Percentiles rank a stretch among this genome's conserved stretches.
Conservation (phyloP, 495 filamentous ascomycete genomes). For the Neurospora africana region DNA sequence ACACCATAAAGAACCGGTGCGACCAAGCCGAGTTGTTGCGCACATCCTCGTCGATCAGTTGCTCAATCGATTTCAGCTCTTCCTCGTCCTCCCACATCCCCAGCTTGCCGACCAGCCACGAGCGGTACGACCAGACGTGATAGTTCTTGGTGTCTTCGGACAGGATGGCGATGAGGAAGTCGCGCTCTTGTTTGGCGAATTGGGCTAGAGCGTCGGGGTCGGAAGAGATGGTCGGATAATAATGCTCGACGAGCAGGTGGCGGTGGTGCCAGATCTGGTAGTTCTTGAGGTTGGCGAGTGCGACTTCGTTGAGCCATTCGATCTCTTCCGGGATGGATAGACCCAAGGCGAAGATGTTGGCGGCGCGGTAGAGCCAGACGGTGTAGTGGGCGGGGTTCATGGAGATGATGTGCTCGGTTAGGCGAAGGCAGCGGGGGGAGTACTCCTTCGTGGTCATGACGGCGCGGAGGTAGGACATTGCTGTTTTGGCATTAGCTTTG, state of each 20-base stretch:
- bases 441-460: constrained; percentile 85
- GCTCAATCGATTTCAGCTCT: constrained; percentile 62
- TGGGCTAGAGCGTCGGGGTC: constrained; percentile 17
- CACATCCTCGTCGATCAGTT: constrained; percentile 63
- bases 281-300: constrained; percentile 81
- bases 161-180: constrained; percentile 75
- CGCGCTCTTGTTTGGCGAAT: constrained; percentile 46
- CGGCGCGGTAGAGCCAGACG: constrained; percentile 90
- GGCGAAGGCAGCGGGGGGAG: constrained; percentile 62
- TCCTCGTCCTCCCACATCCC: constrained; percentile 40
- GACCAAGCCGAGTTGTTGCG: constrained; percentile 97
- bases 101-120: constrained; percentile 83
- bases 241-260: constrained; percentile 65
- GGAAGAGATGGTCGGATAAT: constrained; percentile 42
- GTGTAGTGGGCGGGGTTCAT: constrained; percentile 98
- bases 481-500: constrained; percentile 14
- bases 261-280: constrained; percentile 99
- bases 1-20: constrained; percentile 85
- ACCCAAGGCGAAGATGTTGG: constrained; percentile 56
- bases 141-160: constrained; percentile 89
- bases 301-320: constrained; percentile 72
- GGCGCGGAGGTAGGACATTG: constrained; percentile 74
- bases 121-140: constrained; percentile 94
- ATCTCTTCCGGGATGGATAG: constrained; percentile 63
- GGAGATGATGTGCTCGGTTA: constrained; percentile 78